phyloP scores from a whole-genome alignment of 805 yeast species.

The Metschnikowia cerradonensis region DNA sequence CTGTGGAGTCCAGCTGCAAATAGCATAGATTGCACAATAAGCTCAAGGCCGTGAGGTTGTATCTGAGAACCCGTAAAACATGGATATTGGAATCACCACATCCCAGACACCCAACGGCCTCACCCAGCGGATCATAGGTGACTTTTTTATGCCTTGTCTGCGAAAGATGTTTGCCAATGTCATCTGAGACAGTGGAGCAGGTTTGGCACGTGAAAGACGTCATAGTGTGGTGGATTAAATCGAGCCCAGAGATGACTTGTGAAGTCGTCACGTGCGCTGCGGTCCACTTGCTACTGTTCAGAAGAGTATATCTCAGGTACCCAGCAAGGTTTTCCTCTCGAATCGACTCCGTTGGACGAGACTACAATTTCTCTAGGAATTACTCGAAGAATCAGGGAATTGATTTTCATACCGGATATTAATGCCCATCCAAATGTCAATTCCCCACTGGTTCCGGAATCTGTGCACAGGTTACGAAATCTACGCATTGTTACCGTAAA shows the following conservation, averaged over 20 bases:
- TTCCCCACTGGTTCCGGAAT: too few relatives aligned
- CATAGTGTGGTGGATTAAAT: background rate
- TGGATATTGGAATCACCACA: conserved; percentile 54
- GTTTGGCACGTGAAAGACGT: conserved; percentile 41
- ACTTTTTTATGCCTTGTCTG: conserved; percentile 49
- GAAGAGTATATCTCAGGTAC: too few relatives aligned
- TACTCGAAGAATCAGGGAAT: too few relatives aligned
- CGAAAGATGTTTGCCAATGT: conserved; percentile 50
- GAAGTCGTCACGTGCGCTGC: background rate
- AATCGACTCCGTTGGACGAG: too few relatives aligned
- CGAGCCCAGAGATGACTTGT: background rate
- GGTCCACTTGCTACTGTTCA: background rate
- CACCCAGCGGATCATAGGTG: conserved; percentile 28
- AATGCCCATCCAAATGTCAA: too few relatives aligned
- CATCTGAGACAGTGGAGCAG: conserved; percentile 34
- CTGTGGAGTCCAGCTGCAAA: conserved; percentile 27
- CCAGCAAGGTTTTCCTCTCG: too few relatives aligned
- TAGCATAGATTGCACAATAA: conserved; percentile 47
- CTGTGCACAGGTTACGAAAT: too few relatives aligned
- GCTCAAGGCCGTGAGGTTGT: conserved; percentile 53
- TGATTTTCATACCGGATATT: too few relatives aligned
- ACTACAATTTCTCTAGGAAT: too few relatives aligned
- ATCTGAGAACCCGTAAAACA: conserved; percentile 46
- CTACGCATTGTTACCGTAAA: too few relatives aligned
- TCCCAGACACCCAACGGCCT: conserved; percentile 50